Base-by-base conservation (phyloP, 352 stramenopile species). In the Globisporangium cylindrosporum region DNA sequence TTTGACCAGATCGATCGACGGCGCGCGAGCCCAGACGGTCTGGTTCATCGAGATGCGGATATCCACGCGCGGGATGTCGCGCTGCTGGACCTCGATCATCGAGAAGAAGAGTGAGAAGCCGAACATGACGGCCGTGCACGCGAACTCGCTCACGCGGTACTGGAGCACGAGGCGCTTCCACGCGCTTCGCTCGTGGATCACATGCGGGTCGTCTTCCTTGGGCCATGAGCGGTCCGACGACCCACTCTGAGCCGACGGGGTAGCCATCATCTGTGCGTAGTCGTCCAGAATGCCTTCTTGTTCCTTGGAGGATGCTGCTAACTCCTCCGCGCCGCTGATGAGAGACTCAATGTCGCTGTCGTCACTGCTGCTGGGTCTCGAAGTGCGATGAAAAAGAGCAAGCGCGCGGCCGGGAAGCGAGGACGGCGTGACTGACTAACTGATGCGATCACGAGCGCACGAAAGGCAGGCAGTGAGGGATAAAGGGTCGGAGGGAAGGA, bases 91-190 rank as follows among this genome's bases (percentile, higher is more conserved):
- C 4, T 75, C 56, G 46, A 90, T 85, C 41, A 80, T 32, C 6
- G 83, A 74, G 41, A 94, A 80, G 20, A 89, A 66, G 14, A 84
- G 62, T 57, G 76, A 81, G 25, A 83, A 38, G 14, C 66, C 59
- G 34, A 88, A 76, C 70, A 92, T 79, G n/a, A 85, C 54, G 1
- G 76, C 46, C 18, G 80, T 72, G 53, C 73, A 73, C 46, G 73
- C 64, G 36, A 93, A 92, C 68, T 94, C 86, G 46, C 83, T 57
- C 18, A 89, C 43, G 34, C 86, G 82, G 57, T 80, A 86, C 46
- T 73, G 34, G 36, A 72, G 64, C 61, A 81, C n/a, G 36, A 70
- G 43, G n/a, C 71, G 65, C 43, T 67, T 64, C 67, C 67, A 76
- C 2, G 62, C 6, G 32, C 70, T 70, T 38, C 58, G 56, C 22